Evolutionary conservation across 306 rosid species (phyloP), one percentile per base, ranked within the genome.

Genomic region (Fragaria iinumae): DNA sequence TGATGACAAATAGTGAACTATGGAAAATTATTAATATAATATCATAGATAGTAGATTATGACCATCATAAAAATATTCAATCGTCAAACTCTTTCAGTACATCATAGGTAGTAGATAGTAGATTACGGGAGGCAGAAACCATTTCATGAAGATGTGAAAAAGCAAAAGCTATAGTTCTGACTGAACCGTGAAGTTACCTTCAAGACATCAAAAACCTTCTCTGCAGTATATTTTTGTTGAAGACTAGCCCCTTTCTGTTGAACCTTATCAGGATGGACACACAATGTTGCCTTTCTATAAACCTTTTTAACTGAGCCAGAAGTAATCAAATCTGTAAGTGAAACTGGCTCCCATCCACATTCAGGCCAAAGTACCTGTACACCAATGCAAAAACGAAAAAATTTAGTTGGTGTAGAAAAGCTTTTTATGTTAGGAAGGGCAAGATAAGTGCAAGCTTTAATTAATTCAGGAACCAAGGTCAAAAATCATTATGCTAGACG

Each of bases 151-250:
- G 11, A 43, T 9, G 11, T 9, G 9, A 43, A 43, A 43, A 10
- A 43, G 12, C 47, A 43, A 43, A 43, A 0, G 3, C 3, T 43
- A 43, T 43, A 9, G 12, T 43, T 43, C 12, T 43, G 47, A 43
- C 2, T 9, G 47, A 9, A 43, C 11, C 47, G 3, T 43, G 47
- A 43, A 43, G 25, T 72, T 87, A 93, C 97, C 98, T 91, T 85
- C 4, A 93, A 96, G 82, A 91, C 83, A 84, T 93, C 96, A 71
- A 91, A 93, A 86, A 90, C 96, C 90, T 93, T 93, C 89, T 90
- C 98, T 18, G 98, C 96, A 36, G 79, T 87, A 78, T 89, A 93
- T 84, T 89, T 93, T 71, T 91, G 96, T 52, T 89, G 77, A 38
- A 90, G 90, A 84, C 29, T 85, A 66, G 94, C 93, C 71, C 97